These are phyloP conservation scores for Sugiyamaella grinbergsii DNA, from an alignment of 1,139 yeast genomes.

Conservation along the genomic window DNA sequence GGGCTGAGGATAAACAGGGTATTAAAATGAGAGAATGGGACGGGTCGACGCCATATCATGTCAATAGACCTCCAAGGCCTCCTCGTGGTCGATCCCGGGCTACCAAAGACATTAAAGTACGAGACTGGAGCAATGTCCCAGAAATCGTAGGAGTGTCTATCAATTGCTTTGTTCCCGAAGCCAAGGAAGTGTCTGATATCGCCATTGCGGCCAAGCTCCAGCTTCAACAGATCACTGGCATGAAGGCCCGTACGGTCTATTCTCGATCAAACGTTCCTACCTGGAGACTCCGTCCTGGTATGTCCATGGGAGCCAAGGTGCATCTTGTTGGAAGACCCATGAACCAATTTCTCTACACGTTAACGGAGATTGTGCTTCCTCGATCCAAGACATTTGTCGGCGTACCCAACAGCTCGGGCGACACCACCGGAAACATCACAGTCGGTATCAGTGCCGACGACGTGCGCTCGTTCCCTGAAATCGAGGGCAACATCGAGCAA, in stretches of 20 bases:
- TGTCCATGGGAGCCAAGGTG: constrained; percentile 89
- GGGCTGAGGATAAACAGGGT: constrained; percentile 55
- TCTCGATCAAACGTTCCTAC: constrained; percentile 80
- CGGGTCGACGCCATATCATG: constrained; percentile 83
- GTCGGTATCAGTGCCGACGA: constrained; percentile 82
- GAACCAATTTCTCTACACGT: constrained; percentile 80
- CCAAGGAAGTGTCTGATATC: constrained; percentile 70
- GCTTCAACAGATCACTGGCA: constrained; percentile 90
- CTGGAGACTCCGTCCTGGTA: constrained; percentile 88
- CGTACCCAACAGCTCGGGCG: constrained; percentile 75
- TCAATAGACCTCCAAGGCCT: constrained; percentile 65
- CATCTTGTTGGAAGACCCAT: constrained; percentile 78
- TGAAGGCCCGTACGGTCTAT: constrained; percentile 71
- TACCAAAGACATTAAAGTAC: constrained; percentile 70
- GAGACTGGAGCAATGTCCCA: constrained; percentile 71
- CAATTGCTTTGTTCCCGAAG: constrained; percentile 76
- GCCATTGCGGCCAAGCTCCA: constrained; percentile 80
- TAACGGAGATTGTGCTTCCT: constrained; percentile 91
- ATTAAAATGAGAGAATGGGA: constrained; percentile 84
- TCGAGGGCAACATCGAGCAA: constrained; percentile 85
- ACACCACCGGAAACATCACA: constrained; percentile 78
- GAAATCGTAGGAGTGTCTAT: constrained; percentile 63
- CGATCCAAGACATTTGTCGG: constrained; percentile 88
- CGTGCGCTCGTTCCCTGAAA: constrained; percentile 85
- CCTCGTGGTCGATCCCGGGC: constrained; percentile 51